Conservation (phyloP, 345 rosid species). For the Pelargonium nanum region DNA sequence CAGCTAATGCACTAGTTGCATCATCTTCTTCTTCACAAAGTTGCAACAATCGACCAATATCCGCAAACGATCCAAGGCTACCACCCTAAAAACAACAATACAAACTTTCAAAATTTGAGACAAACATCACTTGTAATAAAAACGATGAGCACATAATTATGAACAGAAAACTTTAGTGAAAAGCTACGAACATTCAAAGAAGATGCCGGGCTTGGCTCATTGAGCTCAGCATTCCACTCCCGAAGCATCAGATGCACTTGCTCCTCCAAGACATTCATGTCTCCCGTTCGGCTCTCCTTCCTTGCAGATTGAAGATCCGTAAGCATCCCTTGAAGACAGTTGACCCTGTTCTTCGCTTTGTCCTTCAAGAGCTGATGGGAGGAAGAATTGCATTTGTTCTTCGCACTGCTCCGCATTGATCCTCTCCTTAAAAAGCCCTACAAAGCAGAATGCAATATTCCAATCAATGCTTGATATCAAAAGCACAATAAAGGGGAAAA, state of each 20-base stretch:
- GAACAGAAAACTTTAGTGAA: background rate
- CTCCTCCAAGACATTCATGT: constrained; percentile 49
- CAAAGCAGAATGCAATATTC: background rate
- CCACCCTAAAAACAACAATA: constrained; percentile 39
- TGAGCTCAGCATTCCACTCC: constrained; percentile 70
- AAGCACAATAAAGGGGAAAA: background rate
- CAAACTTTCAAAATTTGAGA: background rate
- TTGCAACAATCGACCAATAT: constrained; percentile 46
- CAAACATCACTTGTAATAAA: background rate
- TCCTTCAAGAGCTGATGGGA: constrained; percentile 46
- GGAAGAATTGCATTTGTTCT: constrained; percentile 37
- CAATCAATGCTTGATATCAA: background rate
- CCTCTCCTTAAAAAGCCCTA: constrained; percentile 24
- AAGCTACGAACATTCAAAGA: constrained; percentile 45
- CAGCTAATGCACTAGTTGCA: constrained; percentile 57
- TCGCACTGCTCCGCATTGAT: constrained; percentile 12
- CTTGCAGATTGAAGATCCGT: constrained; percentile 51
- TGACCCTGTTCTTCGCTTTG: constrained; percentile 44
- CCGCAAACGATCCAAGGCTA: constrained; percentile 53
- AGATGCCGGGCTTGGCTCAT: constrained; percentile 50
- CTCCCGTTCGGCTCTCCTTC: constrained; percentile 40
- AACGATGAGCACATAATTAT: background rate
- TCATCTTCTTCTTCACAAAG: constrained; percentile 62
- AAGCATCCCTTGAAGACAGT: constrained; percentile 51
- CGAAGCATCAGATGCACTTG: constrained; percentile 53